These are phyloP conservation scores for Populus euphratica DNA, from an alignment of 345 rosid genomes.

Conservation along the genomic window DNA sequence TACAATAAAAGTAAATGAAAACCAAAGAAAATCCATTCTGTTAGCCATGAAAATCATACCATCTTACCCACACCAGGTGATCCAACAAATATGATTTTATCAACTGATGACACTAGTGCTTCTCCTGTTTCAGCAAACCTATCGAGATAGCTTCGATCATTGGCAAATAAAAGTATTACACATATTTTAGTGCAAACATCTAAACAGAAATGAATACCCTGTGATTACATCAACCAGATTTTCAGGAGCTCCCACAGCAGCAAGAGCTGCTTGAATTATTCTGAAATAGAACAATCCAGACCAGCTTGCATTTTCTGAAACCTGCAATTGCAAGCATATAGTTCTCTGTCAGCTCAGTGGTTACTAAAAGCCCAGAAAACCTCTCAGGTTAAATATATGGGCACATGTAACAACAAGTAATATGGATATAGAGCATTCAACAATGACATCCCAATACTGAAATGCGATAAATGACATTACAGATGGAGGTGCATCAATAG, in stretches of 20 bases:
- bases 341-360: conserved; percentile 17
- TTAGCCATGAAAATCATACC: conserved; percentile 43
- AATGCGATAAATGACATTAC: conserved; percentile 4
- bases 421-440: conserved; percentile 9
- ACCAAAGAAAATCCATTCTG: conserved; percentile 1
- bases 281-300: conserved; percentile 90
- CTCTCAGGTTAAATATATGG: not conserved
- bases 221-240: conserved; percentile 90
- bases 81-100: conserved; percentile 94
- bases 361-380: not conserved
- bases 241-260: conserved; percentile 97
- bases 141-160: conserved; percentile 17
- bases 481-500: conserved; percentile 8
- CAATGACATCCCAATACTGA: not conserved
- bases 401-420: conserved; percentile 4
- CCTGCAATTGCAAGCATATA: conserved; percentile 42
- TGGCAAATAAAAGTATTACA: conserved; percentile 5
- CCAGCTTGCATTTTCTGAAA: conserved; percentile 95
- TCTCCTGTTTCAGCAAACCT: conserved; percentile 98
- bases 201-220: conserved; percentile 49
- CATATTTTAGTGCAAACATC: conserved; percentile 1
- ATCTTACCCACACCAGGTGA: conserved; percentile 91
- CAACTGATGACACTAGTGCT: conserved; percentile 85
- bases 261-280: conserved; percentile 92
- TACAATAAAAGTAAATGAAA: not conserved